These are phyloP conservation scores for Neurospora crassa DNA, from an alignment of 2,329 filamentous ascomycete species.

Conservation along the genomic window DNA sequence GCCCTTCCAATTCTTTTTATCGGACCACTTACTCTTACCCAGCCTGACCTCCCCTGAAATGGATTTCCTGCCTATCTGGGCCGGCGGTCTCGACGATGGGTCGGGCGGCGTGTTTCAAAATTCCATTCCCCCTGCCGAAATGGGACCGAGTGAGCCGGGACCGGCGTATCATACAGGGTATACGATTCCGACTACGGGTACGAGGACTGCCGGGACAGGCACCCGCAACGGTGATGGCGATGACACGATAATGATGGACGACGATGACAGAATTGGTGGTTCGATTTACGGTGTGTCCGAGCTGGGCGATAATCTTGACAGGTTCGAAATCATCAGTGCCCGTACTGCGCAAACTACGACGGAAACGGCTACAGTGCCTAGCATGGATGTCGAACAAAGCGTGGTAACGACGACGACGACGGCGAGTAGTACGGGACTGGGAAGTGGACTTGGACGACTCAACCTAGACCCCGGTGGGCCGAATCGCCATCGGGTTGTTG, in stretches of 20 bases:
- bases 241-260: background rate
- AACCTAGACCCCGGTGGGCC: constrained; percentile 10
- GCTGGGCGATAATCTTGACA: constrained; percentile 23
- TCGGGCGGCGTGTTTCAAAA: constrained; percentile 40
- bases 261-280: constrained; percentile 2
- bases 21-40: constrained; percentile 36
- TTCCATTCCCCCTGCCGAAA: constrained; percentile 30
- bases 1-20: constrained; percentile 24
- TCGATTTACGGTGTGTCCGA: constrained; percentile 28
- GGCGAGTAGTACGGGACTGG: constrained; percentile 11
- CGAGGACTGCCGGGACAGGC: background rate
- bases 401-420: constrained; percentile 21
- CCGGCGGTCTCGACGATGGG: constrained; percentile 44
- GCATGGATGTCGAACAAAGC: constrained; percentile 30
- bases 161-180: constrained; percentile 36
- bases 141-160: constrained; percentile 37
- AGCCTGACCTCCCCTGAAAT: constrained; percentile 47
- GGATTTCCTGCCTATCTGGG: constrained; percentile 56
- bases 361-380: constrained; percentile 24
- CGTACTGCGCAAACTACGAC: constrained; percentile 11
- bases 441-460: constrained; percentile 18
- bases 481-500: constrained; percentile 1
- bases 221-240: constrained; percentile 12
- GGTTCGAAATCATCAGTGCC: background rate
- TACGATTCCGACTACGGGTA: constrained; percentile 23